Evolutionary conservation across 495 filamentous ascomycete genomes (phyloP).

Genomic region (Echria macrotheca): DNA sequence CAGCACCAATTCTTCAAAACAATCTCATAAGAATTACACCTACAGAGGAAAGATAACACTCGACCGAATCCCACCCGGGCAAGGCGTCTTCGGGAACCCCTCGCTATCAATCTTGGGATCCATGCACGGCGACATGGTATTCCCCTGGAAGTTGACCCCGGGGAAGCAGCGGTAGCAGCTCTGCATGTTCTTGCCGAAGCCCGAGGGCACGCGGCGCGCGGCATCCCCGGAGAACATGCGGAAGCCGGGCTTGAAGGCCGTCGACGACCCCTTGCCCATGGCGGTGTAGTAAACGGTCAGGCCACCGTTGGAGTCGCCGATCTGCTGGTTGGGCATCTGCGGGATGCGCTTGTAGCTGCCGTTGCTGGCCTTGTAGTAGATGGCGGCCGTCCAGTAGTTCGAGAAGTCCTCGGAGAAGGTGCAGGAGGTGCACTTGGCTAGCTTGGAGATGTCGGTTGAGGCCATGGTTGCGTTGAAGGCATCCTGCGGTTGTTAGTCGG

Average conservation of each 20-base stretch:
- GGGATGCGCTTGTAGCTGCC: slow-evolving; percentile 46
- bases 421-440: slow-evolving; percentile 38
- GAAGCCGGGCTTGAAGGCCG: slow-evolving; percentile 50
- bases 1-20: too few relatives aligned
- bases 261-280: slow-evolving; percentile 34
- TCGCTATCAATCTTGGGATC: slow-evolving; percentile 36
- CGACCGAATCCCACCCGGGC: slow-evolving; percentile 42
- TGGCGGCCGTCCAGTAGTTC: slow-evolving; percentile 51
- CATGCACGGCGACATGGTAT: slow-evolving; percentile 34
- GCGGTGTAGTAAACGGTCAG: slow-evolving; percentile 29
- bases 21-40: too few relatives aligned
- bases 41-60: slow-evolving; percentile 48
- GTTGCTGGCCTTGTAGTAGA: slow-evolving; percentile 49
- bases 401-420: slow-evolving; percentile 40
- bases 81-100: slow-evolving; percentile 31
- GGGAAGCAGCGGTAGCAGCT: slow-evolving; percentile 38
- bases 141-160: slow-evolving; percentile 36
- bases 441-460: slow-evolving; percentile 29
- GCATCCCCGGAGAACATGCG: slow-evolving; percentile 47
- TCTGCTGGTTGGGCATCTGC: slow-evolving; percentile 22
- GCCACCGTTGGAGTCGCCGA: slow-evolving; percentile 21
- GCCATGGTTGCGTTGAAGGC: slow-evolving; percentile 43
- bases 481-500: slow-evolving; percentile 16
- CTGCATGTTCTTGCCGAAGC: slow-evolving; percentile 30
- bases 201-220: slow-evolving; percentile 24